Percentiles rank a stretch among this genome's conserved stretches.
phyloP scores from a whole-genome alignment of 257 asterid species.

The Sherardia arvensis region DNA sequence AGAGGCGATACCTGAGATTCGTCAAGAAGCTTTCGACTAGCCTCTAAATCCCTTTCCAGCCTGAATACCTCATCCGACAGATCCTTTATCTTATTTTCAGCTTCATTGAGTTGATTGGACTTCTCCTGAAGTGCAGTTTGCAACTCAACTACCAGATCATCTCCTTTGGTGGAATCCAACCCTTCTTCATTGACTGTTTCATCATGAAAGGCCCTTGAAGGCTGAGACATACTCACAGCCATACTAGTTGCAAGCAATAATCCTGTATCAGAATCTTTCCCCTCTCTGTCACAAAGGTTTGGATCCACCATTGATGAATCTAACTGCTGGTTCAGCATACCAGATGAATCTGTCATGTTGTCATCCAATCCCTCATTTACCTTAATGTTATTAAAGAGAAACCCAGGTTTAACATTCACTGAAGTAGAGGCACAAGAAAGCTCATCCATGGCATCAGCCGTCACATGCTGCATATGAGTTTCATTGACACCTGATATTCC shows the following conservation, averaged over 20 bases:
- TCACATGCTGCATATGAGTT: slow-evolving; percentile 29
- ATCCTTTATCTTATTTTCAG: slow-evolving; percentile 48
- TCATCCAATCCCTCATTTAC: slow-evolving; percentile 60
- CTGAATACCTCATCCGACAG: slow-evolving; percentile 52
- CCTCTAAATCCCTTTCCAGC: slow-evolving; percentile 68
- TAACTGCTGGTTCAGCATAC: slow-evolving; percentile 46
- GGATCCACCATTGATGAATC: slow-evolving; percentile 87
- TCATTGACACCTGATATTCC: slow-evolving; percentile 53
- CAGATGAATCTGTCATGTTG: slow-evolving; percentile 76
- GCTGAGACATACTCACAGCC: slow-evolving; percentile 70
- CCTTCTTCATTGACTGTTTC: slow-evolving; percentile 29
- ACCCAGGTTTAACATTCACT: slow-evolving; percentile 32
- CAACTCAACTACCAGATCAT: slow-evolving; percentile 38
- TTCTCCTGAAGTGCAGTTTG: slow-evolving; percentile 49
- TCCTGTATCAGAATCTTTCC: slow-evolving; percentile 45
- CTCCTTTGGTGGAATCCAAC: slow-evolving; percentile 33
- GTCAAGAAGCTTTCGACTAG: slow-evolving; percentile 65
- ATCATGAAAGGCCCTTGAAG: slow-evolving; percentile 30
- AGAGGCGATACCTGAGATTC: slow-evolving; percentile 81
- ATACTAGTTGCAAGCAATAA: slow-evolving; percentile 48
- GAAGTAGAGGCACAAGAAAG: slow-evolving; percentile 49
- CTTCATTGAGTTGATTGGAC: slow-evolving; percentile 45
- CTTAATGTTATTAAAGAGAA: slow-evolving; percentile 43
- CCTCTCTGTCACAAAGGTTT: slow-evolving; percentile 35
- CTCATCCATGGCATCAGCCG: slow-evolving; percentile 45